Evolutionary conservation across 345 rosid genomes (phyloP).

Genomic region (Murraya koenigii): DNA sequence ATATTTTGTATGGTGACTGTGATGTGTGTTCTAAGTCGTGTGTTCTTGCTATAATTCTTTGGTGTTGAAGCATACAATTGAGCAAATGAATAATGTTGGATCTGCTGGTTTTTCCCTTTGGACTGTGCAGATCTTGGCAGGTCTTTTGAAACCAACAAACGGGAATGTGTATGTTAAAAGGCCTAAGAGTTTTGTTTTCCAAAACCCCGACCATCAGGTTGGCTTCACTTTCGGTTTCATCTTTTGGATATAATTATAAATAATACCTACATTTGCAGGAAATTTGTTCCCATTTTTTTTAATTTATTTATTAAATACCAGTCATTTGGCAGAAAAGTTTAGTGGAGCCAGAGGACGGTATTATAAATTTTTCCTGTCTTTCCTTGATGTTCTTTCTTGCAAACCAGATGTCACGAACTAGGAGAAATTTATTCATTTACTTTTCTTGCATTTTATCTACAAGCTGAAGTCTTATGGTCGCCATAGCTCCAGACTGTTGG

Average conservation of each 20-base stretch:
- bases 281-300: not conserved
- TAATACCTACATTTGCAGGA: not conserved
- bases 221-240: not conserved
- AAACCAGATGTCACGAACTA: not conserved
- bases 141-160: constrained; percentile 67
- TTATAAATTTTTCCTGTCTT: not conserved
- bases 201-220: constrained; percentile 97
- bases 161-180: constrained; percentile 56
- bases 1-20: not conserved
- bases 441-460: not conserved
- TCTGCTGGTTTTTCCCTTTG: not conserved
- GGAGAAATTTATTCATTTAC: not conserved
- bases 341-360: not conserved
- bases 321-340: not conserved
- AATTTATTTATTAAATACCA: not conserved
- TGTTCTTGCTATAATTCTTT: not conserved
- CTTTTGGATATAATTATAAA: not conserved
- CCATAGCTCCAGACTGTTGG: not conserved
- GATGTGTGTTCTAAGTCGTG: not conserved
- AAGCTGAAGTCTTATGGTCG: not conserved
- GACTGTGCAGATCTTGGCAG: constrained; percentile 74
- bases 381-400: not conserved
- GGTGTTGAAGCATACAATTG: not conserved
- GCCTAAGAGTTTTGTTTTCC: constrained; percentile 86
- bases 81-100: not conserved